Base-by-base conservation (phyloP, 2,329 filamentous ascomycete species). In the Fusarium xylarioides region DNA sequence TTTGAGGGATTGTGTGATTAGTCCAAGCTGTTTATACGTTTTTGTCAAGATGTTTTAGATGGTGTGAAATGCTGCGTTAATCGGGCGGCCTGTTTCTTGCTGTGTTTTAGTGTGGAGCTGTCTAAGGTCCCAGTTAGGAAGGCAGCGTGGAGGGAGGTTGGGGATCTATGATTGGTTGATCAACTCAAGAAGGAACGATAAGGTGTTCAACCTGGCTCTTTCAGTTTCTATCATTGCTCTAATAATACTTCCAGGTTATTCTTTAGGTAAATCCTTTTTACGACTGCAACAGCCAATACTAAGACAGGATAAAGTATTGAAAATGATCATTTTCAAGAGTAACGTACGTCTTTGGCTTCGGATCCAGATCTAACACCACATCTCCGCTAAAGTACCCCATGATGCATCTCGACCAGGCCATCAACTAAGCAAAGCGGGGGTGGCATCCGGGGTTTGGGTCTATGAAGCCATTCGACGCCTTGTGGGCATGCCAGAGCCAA, bases 61-160 rank as follows among this genome's bases (percentile, higher is more conserved):
- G 52, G 37, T 49, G 32, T 64, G 30, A 68, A 52, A 37, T 64
- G 42, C 42, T 54, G 37, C 46, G 50, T 37, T 57, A 46, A 68
- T 53, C 63, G 9, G 32, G 56, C 56, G 16, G 43, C 34, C 49
- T 50, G 57, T 57, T 50, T 58, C 53, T 70, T 35, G 28, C 40
- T 32, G 32, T 65, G 46, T 73, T 73, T 70, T 56, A 28, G 53
- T 50, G 70, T 67, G 70, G 70, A 63, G 70, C 61, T 56, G 35
- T n/a, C 43, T n/a, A 58, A 55, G 30, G 47, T 56, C 53, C 35
- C 43, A 59, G 50, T 62, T 66, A 30, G 66, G 70, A 49, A 55
- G 66, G 23, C 55, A 40, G 59, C 50, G 58, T 66, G 70, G 70
- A 70, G 70, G 70, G 52, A 21, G n/a, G 18, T 23, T 43, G 23